Evolutionary conservation across 164 flowering plant genomes (phyloP).

Genomic region (Vitis riparia): DNA sequence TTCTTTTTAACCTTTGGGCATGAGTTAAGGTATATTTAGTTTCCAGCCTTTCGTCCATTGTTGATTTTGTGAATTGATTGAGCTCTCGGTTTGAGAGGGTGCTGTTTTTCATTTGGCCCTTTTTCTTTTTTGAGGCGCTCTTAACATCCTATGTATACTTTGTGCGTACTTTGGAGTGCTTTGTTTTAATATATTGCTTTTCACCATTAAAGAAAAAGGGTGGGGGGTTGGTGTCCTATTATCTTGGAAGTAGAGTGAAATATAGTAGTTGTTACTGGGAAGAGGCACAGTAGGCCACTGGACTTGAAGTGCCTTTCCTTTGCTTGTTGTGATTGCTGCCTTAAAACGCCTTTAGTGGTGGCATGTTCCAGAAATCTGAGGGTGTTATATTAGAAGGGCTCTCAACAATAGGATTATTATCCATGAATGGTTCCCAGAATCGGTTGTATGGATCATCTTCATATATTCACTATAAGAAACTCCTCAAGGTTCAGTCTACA

Average conservation of each 20-base stretch:
- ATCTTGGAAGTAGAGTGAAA: slow-evolving; percentile 88
- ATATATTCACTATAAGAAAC: slow-evolving; percentile 13
- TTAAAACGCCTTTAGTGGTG: slow-evolving; percentile 60
- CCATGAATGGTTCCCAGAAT: slow-evolving; percentile 71
- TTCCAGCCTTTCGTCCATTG: too few relatives aligned
- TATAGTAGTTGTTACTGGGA: slow-evolving; percentile 53
- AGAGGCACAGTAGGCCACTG: slow-evolving; percentile 69
- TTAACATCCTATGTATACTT: too few relatives aligned
- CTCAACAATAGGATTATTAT: slow-evolving; percentile 42
- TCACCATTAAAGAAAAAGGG: too few relatives aligned
- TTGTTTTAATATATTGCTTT: too few relatives aligned
- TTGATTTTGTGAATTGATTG: too few relatives aligned
- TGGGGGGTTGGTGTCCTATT: slow-evolving; percentile 36
- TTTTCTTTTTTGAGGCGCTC: too few relatives aligned
- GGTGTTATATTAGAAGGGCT: slow-evolving; percentile 47
- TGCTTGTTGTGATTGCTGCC: slow-evolving; percentile 56
- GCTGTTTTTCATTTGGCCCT: too few relatives aligned
- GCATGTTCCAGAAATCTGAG: slow-evolving; percentile 77
- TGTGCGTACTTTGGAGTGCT: too few relatives aligned
- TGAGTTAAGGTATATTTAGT: too few relatives aligned
- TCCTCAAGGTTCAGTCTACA: background rate
- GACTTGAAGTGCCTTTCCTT: slow-evolving; percentile 57
- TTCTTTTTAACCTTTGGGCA: too few relatives aligned
- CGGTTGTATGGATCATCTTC: slow-evolving; percentile 82
- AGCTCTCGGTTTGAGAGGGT: too few relatives aligned